Conservation (phyloP, 1,284 basidiomycete species). For the Schizophyllum commune region DNA sequence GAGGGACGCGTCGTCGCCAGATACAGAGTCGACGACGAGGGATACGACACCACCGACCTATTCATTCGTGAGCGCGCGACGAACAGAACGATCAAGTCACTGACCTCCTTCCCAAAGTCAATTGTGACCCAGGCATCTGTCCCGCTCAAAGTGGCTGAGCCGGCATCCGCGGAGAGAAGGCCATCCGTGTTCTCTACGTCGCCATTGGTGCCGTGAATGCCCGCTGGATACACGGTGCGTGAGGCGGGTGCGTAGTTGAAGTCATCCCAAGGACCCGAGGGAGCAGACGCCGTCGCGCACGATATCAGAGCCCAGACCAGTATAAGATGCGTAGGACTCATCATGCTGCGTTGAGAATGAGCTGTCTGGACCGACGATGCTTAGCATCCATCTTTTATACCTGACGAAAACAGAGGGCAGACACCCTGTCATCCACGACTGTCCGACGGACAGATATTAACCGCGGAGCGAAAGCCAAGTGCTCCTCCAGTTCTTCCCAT, state of each 20-base stretch:
- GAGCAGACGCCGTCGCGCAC: slow-evolving; percentile 18
- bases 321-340: too few relatives aligned
- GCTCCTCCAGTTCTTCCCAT: too few relatives aligned
- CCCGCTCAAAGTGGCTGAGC: slow-evolving; percentile 22
- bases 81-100: background rate
- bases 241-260: slow-evolving; percentile 38
- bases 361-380: too few relatives aligned
- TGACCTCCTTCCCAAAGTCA: slow-evolving; percentile 38
- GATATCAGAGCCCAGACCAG: too few relatives aligned
- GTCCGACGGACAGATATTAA: too few relatives aligned
- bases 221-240: slow-evolving; percentile 29
- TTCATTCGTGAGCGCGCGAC: background rate
- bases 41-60: slow-evolving; percentile 41
- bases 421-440: too few relatives aligned
- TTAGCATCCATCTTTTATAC: too few relatives aligned
- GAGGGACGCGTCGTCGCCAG: slow-evolving; percentile 20
- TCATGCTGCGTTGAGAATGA: too few relatives aligned
- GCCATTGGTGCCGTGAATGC: slow-evolving; percentile 27
- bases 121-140: slow-evolving; percentile 32
- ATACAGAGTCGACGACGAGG: slow-evolving; percentile 24
- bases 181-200: slow-evolving; percentile 19
- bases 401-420: too few relatives aligned
- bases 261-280: slow-evolving; percentile 34
- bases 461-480: too few relatives aligned
- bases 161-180: slow-evolving; percentile 21